A percentile compares a stretch with the other conserved stretches of the same genome.
Conservation (phyloP, 2,329 filamentous ascomycete genomes). For the Clathrospora elynae region DNA sequence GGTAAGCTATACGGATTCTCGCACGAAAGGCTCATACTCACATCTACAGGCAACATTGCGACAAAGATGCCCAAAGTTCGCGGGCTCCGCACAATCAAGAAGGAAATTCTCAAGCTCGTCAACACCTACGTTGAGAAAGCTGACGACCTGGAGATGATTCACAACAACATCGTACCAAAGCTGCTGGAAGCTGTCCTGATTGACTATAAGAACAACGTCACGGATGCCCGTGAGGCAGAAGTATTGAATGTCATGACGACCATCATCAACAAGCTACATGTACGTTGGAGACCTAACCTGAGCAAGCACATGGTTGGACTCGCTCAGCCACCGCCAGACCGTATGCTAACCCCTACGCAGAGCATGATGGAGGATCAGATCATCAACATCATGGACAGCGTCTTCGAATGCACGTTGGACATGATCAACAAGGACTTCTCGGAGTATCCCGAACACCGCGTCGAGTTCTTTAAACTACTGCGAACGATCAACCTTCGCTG, state of each 20-base stretch:
- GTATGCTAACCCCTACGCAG: slow-evolving; percentile 54
- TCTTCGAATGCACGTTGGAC: slow-evolving; percentile 96
- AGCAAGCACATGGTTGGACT: slow-evolving; percentile 56
- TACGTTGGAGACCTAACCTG: slow-evolving; percentile 66
- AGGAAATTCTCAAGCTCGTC: slow-evolving; percentile 97
- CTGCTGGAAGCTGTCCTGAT: slow-evolving; percentile 90
- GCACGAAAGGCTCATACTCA: slow-evolving; percentile 39
- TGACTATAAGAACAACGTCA: slow-evolving; percentile 96
- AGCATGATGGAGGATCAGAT: slow-evolving; percentile 98
- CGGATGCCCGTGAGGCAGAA: slow-evolving; percentile 93
- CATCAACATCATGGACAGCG: slow-evolving; percentile 95
- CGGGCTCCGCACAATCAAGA: slow-evolving; percentile 96
- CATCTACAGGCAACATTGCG: slow-evolving; percentile 74
- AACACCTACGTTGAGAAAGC: slow-evolving; percentile 98
- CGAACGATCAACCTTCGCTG: slow-evolving; percentile 96
- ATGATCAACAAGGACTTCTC: slow-evolving; percentile 99
- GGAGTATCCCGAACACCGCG: slow-evolving; percentile 96
- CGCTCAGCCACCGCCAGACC: slow-evolving; percentile 22
- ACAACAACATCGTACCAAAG: slow-evolving; percentile 92
- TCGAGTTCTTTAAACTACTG: slow-evolving; percentile 99
- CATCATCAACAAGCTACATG: slow-evolving; percentile 93
- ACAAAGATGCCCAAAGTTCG: slow-evolving; percentile 98
- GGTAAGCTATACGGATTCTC: slow-evolving; percentile 57
- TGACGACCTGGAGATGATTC: slow-evolving; percentile 91
- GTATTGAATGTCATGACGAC: slow-evolving; percentile 97